Evolutionary conservation across 768 basidiomycete species (phyloP), one percentile per base, ranked within the genome.

Genomic region (Pholiota microspora): DNA sequence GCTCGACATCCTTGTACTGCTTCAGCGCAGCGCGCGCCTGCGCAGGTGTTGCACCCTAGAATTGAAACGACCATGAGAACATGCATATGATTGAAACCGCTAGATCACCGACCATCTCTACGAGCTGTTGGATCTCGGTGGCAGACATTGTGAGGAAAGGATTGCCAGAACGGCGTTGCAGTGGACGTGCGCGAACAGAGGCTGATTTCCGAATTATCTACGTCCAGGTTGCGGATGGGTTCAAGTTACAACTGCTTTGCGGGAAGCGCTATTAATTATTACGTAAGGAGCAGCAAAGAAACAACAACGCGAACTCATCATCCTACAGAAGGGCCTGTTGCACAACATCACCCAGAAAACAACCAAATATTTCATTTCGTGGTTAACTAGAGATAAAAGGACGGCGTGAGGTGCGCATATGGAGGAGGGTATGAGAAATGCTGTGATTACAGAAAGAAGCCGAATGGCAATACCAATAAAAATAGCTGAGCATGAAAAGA

Each of bases 1-100:
- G 79, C 89, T 92, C 92, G 31, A 94, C 92, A 77, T 98, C 94
- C 58, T 84, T 89, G 67, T 89, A 81, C 63, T 85, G 84, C 58
- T 77, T 81, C 65, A 97, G 71, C 15, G 94, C 94, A 27, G 88
- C 90, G 61, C 82, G 82, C 35, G 95, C 94, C 73, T 94, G 90
- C 10, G 84, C 82, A 9, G 72, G 67, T 0, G 88, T 90, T 27
- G 92, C 92, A 61, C 94, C 94, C 94, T 95, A 54, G 34, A 52
- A 45, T 51, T 35, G 25, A 7, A 23, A 31, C 18, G 13, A 18
- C 40, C 23, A 50, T 21, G 25, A 49, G 40, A 49, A 35, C 34
- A 31, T 18, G 8, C 23, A 32, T 53, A 18, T 23, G 16, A 16
- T 25, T n/a, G 21, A 31, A 31, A 12, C 25, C 7, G n/a, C 29